Percentiles rank a stretch among this genome's conserved stretches.
Evolutionary conservation across 2,329 filamentous ascomycete genomes (phyloP).

Genomic region (Verticillium isaacii): DNA sequence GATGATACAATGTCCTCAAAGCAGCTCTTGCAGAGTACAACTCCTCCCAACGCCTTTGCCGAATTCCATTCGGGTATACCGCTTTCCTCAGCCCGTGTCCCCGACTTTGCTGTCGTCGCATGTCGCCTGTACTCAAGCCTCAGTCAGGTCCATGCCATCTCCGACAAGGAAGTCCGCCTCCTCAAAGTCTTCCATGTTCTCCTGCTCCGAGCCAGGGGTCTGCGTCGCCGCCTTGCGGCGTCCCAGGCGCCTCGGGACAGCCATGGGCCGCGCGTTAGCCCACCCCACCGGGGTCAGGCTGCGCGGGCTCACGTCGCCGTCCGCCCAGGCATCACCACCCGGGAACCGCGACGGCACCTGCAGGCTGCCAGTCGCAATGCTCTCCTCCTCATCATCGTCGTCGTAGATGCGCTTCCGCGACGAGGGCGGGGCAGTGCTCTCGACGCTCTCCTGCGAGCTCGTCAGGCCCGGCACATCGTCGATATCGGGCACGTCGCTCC

Average conservation of each 20-base stretch:
- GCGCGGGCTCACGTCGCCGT: constrained; percentile 34
- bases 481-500: constrained; percentile 23
- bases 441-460: constrained; percentile 51
- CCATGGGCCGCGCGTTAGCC: constrained; percentile 39
- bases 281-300: constrained; percentile 31
- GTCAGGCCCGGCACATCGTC: constrained; percentile 43
- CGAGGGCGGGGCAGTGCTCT: constrained; percentile 23
- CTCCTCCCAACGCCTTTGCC: not conserved
- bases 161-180: constrained; percentile 62
- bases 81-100: not conserved
- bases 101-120: not conserved
- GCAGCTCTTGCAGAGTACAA: constrained; percentile 16
- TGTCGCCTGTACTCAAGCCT: constrained; percentile 13
- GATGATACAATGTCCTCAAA: constrained; percentile 9
- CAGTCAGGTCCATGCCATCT: constrained; percentile 37
- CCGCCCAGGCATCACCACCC: constrained; percentile 21
- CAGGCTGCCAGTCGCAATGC: constrained; percentile 12
- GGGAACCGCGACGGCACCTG: constrained; percentile 2
- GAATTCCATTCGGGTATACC: not conserved
- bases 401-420: constrained; percentile 43
- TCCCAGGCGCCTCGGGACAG: constrained; percentile 34
- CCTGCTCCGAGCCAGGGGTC: constrained; percentile 30
- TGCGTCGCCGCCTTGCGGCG: constrained; percentile 8
- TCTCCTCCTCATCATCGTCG: constrained; percentile 37
- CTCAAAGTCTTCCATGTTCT: constrained; percentile 58